Evolutionary conservation across 202 grass and related monocot genomes (phyloP).

Genomic region (Saccharum hybrid): DNA sequence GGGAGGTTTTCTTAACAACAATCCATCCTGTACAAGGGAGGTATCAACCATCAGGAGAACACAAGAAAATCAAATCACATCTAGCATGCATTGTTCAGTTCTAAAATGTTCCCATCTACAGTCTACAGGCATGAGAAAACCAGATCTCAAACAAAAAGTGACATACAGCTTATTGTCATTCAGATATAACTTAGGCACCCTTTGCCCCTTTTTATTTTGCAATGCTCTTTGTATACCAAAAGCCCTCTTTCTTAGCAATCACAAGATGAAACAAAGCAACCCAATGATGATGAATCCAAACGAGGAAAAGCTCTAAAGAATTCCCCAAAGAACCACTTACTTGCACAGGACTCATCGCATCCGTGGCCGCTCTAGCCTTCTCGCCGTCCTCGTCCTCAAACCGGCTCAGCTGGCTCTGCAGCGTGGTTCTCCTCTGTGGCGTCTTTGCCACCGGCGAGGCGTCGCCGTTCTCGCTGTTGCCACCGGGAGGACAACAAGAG

Average conservation of each 20-base stretch:
- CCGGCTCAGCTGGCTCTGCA: constrained; percentile 76
- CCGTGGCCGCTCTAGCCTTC: constrained; percentile 40
- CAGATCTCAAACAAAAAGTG: constrained; percentile 35
- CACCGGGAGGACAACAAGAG: no score
- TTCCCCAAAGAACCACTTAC: constrained; percentile 42
- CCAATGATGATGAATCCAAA: constrained; percentile 38
- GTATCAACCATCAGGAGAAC: constrained; percentile 31
- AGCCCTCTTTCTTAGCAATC: constrained; percentile 50
- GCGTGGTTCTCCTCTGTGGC: constrained; percentile 52
- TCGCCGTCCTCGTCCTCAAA: constrained; percentile 62
- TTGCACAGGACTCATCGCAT: constrained; percentile 64
- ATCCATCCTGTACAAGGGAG: constrained; percentile 68
- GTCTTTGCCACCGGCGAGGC: constrained; percentile 3
- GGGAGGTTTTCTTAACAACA: constrained; percentile 61
- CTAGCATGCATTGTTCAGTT: constrained; percentile 16
- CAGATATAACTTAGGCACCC: constrained; percentile 27
- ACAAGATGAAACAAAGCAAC: constrained; percentile 50
- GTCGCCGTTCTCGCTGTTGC: constrained; percentile 57
- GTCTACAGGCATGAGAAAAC: background rate
- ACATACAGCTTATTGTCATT: constrained; percentile 34
- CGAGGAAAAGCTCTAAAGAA: constrained; percentile 46
- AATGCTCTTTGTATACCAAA: constrained; percentile 46
- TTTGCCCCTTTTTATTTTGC: constrained; percentile 43
- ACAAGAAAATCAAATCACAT: constrained; percentile 1
- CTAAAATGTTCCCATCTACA: constrained; percentile 17